Evolutionary conservation across 495 filamentous ascomycete genomes (phyloP), one percentile per base, ranked within the genome.

Genomic region (Xylaria intraflava): DNA sequence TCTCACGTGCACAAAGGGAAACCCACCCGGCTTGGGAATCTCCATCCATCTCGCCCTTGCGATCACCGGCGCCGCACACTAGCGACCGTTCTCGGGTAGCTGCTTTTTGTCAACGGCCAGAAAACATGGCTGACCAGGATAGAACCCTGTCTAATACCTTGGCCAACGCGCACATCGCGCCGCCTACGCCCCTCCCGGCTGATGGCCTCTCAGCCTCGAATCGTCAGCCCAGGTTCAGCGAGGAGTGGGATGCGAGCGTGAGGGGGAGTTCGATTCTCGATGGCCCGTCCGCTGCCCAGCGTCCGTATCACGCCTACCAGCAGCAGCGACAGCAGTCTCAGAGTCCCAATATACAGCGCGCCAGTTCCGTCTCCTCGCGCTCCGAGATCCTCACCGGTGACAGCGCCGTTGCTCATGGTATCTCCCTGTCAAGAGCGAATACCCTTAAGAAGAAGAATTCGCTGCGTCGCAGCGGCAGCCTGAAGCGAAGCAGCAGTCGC

Each of bases 381-480:
- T 55, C 59, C 45, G 64, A 67, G 33, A 71, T 36, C 64, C 66
- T 48, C 68, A 73, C 42, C 58, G 75, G 46, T 75, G 72, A 74
- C 27, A 51, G 56, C 42, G 59, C 62, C 19, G 68, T 67, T 16
- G 62, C 67, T 12, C 69, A 69, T 9, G 44, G 63, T 2, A 47
- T 58, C 20, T 61, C 67, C 17, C 77, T 88, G 14, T 84, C 88
- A 39, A 76, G 90, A 42, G 78, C 84, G 40, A 83, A 86, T 41
- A 95, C 90, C 1, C 71, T 97, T 56, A 89, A 86, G 69, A 96
- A 97, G 78, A 89, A 87, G 70, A 74, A 74, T 5, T 94, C 90
- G 7, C 58, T 96, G 35, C 83, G 83, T 45, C 80, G 85, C 57
- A 83, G 75, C 46, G 80, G 73, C 6, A 94, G 89, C 59, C 65